Conservation (phyloP, 2,329 filamentous ascomycete genomes). For the Thyridium curvatum region DNA sequence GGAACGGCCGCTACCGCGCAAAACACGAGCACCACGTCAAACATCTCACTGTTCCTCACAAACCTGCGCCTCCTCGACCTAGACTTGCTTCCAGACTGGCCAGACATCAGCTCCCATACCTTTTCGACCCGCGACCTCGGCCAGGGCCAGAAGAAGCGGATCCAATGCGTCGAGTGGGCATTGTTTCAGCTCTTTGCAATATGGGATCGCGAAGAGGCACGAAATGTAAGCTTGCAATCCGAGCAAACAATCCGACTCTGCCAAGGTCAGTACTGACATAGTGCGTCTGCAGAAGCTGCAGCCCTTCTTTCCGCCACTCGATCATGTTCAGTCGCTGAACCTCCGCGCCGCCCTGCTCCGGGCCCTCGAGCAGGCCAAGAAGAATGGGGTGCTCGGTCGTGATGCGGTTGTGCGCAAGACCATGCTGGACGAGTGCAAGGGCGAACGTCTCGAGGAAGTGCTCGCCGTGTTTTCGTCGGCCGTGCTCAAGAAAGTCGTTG, state of each 20-base stretch:
- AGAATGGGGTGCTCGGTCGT: conserved; percentile 73
- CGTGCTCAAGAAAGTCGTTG: conserved; percentile 66
- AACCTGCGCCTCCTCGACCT: conserved; percentile 81
- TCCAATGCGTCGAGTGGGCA: conserved; percentile 82
- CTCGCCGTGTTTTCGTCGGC: conserved; percentile 77
- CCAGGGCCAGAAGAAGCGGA: conserved; percentile 74
- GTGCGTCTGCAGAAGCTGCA: conserved; percentile 67
- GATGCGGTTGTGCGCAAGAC: conserved; percentile 83
- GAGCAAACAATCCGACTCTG: conserved; percentile 1
- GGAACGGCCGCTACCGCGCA: background rate
- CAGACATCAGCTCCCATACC: conserved; percentile 61
- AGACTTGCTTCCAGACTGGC: conserved; percentile 73
- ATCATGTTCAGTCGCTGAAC: conserved; percentile 86
- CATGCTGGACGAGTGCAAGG: conserved; percentile 94
- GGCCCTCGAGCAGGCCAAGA: conserved; percentile 79
- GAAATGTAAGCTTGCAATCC: conserved; percentile 46
- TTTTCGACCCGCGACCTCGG: conserved; percentile 62
- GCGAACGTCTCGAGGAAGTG: conserved; percentile 83
- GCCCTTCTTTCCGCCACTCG: conserved; percentile 84
- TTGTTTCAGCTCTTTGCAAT: conserved; percentile 81
- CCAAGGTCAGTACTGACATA: too few species aligned
- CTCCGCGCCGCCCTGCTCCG: conserved; percentile 78
- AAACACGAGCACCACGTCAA: conserved; percentile 30
- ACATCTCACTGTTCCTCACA: conserved; percentile 66
- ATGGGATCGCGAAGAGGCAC: conserved; percentile 73